A percentile compares a stretch with the other conserved stretches of the same genome.
Evolutionary conservation across 306 rosid species (phyloP).

Genomic region (Quercus aquifolioides): DNA sequence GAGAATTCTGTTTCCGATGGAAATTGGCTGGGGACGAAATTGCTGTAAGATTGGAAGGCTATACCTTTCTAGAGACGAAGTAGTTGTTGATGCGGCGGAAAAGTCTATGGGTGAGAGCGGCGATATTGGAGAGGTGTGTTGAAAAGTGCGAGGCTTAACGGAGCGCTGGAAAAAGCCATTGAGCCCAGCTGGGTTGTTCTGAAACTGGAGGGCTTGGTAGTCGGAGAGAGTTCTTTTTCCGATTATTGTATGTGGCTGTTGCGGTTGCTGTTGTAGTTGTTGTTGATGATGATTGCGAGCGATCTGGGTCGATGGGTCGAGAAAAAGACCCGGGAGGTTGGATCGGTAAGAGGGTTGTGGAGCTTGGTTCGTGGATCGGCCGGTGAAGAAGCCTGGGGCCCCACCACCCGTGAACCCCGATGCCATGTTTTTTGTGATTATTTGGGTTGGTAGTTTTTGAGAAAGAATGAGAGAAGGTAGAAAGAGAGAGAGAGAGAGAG

Average conservation of each 20-base stretch:
- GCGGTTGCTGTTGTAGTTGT: too few relatives aligned
- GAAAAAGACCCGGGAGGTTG: conserved; percentile 38
- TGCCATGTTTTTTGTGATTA: conserved; percentile 41
- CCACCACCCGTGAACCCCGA: conserved; percentile 74
- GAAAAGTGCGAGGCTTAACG: conserved; percentile 56
- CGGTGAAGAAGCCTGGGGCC: conserved; percentile 46
- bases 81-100: conserved; percentile 18
- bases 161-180: conserved; percentile 49
- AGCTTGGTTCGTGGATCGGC: conserved; percentile 51
- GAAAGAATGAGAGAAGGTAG: background rate
- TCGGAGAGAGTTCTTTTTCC: conserved; percentile 78
- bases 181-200: conserved; percentile 27
- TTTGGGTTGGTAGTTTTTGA: background rate
- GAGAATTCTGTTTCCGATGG: background rate
- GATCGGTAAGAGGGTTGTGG: conserved; percentile 52
- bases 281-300: conserved; percentile 33
- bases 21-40: background rate
- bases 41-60: background rate
- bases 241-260: conserved; percentile 18
- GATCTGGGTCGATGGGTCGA: conserved; percentile 70
- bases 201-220: conserved; percentile 44
- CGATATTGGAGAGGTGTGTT: conserved; percentile 43
- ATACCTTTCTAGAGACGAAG: background rate
- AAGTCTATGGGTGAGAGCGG: conserved; percentile 59
- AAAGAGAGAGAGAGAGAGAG: background rate